phyloP scores from a whole-genome alignment of 371 early-diverging fungal species.

The Rhizopus arrhizus region DNA sequence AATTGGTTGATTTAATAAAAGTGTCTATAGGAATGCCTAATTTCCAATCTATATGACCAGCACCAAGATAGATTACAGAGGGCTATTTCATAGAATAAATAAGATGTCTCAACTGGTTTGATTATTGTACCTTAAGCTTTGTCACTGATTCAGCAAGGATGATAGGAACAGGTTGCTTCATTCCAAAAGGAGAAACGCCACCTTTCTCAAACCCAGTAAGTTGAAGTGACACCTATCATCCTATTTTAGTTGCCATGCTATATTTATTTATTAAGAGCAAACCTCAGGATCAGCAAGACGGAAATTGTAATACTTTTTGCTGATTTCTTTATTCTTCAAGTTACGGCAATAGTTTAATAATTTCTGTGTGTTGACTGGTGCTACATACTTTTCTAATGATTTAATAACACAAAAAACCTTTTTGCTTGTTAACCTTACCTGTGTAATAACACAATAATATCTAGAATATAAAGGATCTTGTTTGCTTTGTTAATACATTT shows the following conservation, averaged over 20 bases:
- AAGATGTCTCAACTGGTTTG: neutral
- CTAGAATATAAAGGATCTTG: constrained; percentile 33
- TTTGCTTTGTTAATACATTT: neutral
- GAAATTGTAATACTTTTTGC: constrained; percentile 65
- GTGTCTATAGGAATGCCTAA: constrained; percentile 68
- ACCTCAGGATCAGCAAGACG: constrained; percentile 53
- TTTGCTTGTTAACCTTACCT: constrained; percentile 30
- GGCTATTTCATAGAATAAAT: constrained; percentile 48
- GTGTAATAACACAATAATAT: constrained; percentile 65
- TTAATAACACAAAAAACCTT: neutral
- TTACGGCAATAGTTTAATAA: constrained; percentile 66
- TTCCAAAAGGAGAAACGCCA: constrained; percentile 73
- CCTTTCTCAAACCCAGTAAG: constrained; percentile 74
- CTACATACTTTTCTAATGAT: constrained; percentile 58
- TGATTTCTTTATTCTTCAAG: constrained; percentile 51
- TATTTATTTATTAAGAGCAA: neutral
- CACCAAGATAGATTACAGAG: constrained; percentile 80
- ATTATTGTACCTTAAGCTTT: constrained; percentile 48
- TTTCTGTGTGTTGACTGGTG: constrained; percentile 68
- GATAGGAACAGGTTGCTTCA: constrained; percentile 58
- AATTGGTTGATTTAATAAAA: constrained; percentile 62
- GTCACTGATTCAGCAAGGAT: constrained; percentile 65
- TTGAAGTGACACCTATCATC: constrained; percentile 40
- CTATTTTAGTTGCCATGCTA: neutral
- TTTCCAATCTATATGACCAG: constrained; percentile 90